Conservation (phyloP, 768 basidiomycete species). For the Tylopilus rubrobrunneus region DNA sequence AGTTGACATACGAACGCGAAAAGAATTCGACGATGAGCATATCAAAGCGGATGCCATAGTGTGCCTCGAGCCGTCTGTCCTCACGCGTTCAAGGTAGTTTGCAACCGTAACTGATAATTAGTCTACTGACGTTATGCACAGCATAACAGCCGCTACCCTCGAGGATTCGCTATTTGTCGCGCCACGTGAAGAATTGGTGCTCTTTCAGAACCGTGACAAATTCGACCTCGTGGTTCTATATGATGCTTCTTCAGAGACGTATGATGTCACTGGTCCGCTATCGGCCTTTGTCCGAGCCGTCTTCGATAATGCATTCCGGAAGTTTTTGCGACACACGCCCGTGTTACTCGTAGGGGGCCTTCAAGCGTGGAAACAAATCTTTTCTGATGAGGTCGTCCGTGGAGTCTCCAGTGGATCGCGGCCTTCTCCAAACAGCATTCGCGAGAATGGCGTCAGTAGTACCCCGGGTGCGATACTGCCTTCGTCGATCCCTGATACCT, state of each 20-base stretch:
- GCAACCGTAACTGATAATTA: background rate
- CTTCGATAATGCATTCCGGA: constrained; percentile 68
- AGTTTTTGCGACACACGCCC: constrained; percentile 69
- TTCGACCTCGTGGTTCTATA: constrained; percentile 88
- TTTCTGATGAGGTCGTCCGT: constrained; percentile 41
- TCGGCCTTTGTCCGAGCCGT: constrained; percentile 63
- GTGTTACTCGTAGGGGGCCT: constrained; percentile 84
- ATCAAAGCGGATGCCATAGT: constrained; percentile 67
- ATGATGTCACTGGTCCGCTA: constrained; percentile 51
- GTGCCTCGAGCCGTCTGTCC: constrained; percentile 81
- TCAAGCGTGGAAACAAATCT: constrained; percentile 68
- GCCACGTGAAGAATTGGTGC: constrained; percentile 62
- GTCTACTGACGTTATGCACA: constrained; percentile 30
- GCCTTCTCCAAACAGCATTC: constrained; percentile 15
- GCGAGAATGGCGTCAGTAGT: constrained; percentile 25
- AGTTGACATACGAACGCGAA: constrained; percentile 78
- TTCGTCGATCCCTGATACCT: constrained; percentile 11
- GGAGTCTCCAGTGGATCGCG: constrained; percentile 18
- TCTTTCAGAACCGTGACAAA: constrained; percentile 83
- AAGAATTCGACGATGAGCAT: constrained; percentile 71
- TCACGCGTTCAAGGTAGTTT: constrained; percentile 62
- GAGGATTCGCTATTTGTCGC: constrained; percentile 72
- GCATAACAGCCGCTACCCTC: constrained; percentile 61
- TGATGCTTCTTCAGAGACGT: constrained; percentile 59
- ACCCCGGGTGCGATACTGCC: constrained; percentile 26